phyloP scores from a whole-genome alignment of 495 filamentous ascomycete species.

The Penicillium coprophilum region DNA sequence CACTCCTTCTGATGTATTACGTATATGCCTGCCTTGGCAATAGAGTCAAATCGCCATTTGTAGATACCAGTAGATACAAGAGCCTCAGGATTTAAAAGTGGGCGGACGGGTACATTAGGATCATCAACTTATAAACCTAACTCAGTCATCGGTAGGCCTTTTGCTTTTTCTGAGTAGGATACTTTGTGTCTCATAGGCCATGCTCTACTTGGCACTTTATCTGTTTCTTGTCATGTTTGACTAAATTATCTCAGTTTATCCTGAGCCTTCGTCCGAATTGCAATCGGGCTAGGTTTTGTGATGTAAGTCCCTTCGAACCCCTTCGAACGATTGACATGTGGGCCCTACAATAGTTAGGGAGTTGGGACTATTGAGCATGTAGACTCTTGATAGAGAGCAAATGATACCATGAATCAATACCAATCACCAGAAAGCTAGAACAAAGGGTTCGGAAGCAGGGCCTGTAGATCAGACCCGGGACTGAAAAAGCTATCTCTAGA shows the following conservation, averaged over 20 bases:
- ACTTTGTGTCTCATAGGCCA: not conserved
- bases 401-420: not conserved
- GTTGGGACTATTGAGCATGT: not conserved
- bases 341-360: not conserved
- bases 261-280: not conserved
- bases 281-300: not conserved
- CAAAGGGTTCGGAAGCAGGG: not conserved
- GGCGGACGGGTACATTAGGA: not conserved
- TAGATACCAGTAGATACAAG: not conserved
- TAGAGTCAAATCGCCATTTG: not conserved
- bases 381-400: not conserved
- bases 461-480: not conserved
- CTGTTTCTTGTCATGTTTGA: not conserved
- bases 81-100: not conserved
- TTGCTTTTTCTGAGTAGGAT: not conserved
- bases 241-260: not conserved
- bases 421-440: not conserved
- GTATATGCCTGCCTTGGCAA: not conserved
- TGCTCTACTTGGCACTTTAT: not conserved
- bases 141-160: not conserved
- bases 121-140: not conserved
- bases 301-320: not conserved
- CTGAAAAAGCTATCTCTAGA: not conserved
- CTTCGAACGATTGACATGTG: not conserved
- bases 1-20: not conserved